Evolutionary conservation across 148 eudicot species (phyloP).

Genomic region (Chenopodium album): DNA sequence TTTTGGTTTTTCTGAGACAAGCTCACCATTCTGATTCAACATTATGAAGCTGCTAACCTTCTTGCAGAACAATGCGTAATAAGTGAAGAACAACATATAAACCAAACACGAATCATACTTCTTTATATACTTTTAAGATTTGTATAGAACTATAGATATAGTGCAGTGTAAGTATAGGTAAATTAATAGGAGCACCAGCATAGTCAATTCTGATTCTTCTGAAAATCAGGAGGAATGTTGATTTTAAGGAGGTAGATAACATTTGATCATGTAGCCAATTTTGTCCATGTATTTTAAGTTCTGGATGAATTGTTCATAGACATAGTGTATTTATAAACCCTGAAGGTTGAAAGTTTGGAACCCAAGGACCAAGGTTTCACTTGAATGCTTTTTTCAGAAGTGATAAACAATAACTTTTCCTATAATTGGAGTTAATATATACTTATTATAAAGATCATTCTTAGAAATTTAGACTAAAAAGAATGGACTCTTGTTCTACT

Average conservation of each 20-base stretch:
- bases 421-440: no score
- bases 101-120: background rate
- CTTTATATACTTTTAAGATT: background rate
- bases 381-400: background rate
- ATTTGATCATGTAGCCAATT: background rate
- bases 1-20: background rate
- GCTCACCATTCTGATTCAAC: conserved; percentile 13
- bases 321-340: background rate
- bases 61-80: background rate
- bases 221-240: background rate
- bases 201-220: background rate
- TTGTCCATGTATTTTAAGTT: conserved; percentile 13
- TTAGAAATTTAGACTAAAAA: no score
- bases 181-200: conserved; percentile 10
- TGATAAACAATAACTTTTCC: no score
- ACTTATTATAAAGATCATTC: no score
- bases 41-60: background rate
- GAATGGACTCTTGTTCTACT: no score
- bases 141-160: conserved; percentile 12
- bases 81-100: background rate
- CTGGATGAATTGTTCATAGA: conserved; percentile 3
- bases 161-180: conserved; percentile 12
- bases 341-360: background rate
- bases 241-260: conserved; percentile 6
- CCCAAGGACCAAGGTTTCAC: background rate